Percentiles rank a stretch among this genome's conserved stretches.
These are phyloP conservation scores for Mortierella sp. DNA, from an alignment of 371 early-diverging fungal genomes.

Conservation along the genomic window DNA sequence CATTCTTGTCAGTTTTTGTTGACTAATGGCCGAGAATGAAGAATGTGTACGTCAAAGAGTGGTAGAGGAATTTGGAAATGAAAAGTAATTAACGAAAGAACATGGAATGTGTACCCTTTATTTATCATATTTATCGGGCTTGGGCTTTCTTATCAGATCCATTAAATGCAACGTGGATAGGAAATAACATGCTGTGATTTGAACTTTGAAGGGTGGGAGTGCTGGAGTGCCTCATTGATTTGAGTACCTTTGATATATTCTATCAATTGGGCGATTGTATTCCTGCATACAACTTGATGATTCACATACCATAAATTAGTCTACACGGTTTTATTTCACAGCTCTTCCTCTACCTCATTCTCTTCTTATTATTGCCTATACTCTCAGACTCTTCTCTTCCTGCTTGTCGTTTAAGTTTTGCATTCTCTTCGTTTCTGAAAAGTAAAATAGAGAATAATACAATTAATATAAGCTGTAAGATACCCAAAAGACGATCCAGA, in stretches of 20 bases:
- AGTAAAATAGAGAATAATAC: background rate
- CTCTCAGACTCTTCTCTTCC: slow-evolving; percentile 36
- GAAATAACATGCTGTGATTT: background rate
- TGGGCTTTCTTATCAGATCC: slow-evolving; percentile 9
- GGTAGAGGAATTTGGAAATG: background rate
- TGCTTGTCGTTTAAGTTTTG: slow-evolving; percentile 44
- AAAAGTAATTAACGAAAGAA: background rate
- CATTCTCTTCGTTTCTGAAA: slow-evolving; percentile 43
- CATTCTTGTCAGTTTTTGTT: background rate
- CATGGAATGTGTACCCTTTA: background rate
- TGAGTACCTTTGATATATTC: too few species aligned
- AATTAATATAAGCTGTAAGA: background rate
- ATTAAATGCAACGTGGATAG: background rate
- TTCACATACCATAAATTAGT: background rate
- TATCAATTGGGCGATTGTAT: too few species aligned
- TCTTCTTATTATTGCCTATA: slow-evolving; percentile 33
- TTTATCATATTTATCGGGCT: background rate
- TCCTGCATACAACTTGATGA: too few species aligned
- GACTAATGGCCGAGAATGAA: background rate
- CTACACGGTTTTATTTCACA: background rate
- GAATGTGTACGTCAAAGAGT: background rate
- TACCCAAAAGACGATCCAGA: too few species aligned
- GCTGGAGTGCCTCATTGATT: too few species aligned
- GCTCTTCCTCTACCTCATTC: slow-evolving; percentile 19
- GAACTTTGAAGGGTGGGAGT: background rate